Evolutionary conservation across 2,329 filamentous ascomycete genomes (phyloP), one percentile per base, ranked within the genome.

Genomic region (Aureobasidium sp.): DNA sequence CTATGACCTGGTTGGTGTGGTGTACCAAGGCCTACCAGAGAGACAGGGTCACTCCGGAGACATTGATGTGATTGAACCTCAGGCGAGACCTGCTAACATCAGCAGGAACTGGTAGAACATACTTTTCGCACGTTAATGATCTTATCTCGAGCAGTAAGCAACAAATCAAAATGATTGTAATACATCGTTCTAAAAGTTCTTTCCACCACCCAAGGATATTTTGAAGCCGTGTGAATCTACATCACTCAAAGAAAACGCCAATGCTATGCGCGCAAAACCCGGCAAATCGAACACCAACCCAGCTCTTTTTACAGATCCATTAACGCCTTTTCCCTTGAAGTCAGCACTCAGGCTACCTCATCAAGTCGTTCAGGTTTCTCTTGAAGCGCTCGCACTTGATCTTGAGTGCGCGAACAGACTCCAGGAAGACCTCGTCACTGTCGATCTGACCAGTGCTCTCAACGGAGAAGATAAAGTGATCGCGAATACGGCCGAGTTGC

Each of bases 401-500:
- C 79, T 92, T 96, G 65, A 99, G 78, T 68, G 91, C 80, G 77
- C 88, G 89, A 56, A 99, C 83, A 32, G 90, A 87, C 77, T 97
- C 92, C 62, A 99, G 76, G 79, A 99, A 97, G 66, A 99, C 81
- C 76, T 92, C 87, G 70, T 97, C 93, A 72, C 92, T 96, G 63
- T 94, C 87, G 80, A 91, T 96, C 78, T 99, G 94, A 6, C 94
- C 95, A 0, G 91, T 88, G 79, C 92, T 97, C 81, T 99, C 94
- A 39, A 99, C 83, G 61, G 86, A 88, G 81, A 94, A 99, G 76
- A 99, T 97, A 75, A 99, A 99, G 78, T 99, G 95, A 74, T 99
- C 94, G 67, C 92, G 82, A 69, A 92, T 81, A 61, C 95, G 83
- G 47, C 94, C 94, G 36, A 99, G 84, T 80, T 92, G 92, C 66